These are phyloP conservation scores for Amphicarpaea edgeworthii DNA, from an alignment of 306 rosid genomes.

Conservation along the genomic window DNA sequence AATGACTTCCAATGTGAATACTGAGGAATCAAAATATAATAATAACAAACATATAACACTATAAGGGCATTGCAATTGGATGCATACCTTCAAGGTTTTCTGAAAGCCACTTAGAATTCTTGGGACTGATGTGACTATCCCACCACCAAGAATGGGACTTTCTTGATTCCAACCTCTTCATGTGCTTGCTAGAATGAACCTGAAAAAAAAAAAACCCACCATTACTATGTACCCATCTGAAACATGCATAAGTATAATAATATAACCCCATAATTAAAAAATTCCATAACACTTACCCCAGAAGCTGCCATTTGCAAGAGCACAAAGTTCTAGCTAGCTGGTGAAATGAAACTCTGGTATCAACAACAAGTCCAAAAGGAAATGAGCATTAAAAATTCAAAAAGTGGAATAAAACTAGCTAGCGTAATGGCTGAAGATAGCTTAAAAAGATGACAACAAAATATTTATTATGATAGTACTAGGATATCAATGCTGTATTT, in stretches of 20 bases:
- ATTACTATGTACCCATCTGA: neutral
- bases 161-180: constrained; percentile 71
- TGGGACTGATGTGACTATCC: constrained; percentile 86
- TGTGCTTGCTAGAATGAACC: constrained; percentile 55
- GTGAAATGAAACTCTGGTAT: constrained; percentile 40
- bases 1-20: neutral
- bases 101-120: constrained; percentile 87
- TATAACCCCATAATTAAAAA: neutral
- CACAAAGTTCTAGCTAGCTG: constrained; percentile 18
- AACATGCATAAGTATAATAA: constrained; percentile 17
- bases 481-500: constrained; percentile 10
- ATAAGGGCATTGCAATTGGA: constrained; percentile 33
- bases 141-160: constrained; percentile 97
- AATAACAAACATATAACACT: constrained; percentile 9
- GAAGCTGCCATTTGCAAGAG: constrained; percentile 65
- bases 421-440: constrained; percentile 22
- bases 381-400: constrained; percentile 14
- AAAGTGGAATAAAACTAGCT: constrained; percentile 22
- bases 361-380: neutral
- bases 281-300: constrained; percentile 55
- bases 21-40: neutral
- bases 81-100: constrained; percentile 87
- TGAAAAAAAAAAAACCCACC: constrained; percentile 44
- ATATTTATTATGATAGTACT: constrained; percentile 9
- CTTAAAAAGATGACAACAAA: constrained; percentile 28